These are phyloP conservation scores for Kodamaea leandrae DNA, from an alignment of 805 yeast species.

Conservation along the genomic window DNA sequence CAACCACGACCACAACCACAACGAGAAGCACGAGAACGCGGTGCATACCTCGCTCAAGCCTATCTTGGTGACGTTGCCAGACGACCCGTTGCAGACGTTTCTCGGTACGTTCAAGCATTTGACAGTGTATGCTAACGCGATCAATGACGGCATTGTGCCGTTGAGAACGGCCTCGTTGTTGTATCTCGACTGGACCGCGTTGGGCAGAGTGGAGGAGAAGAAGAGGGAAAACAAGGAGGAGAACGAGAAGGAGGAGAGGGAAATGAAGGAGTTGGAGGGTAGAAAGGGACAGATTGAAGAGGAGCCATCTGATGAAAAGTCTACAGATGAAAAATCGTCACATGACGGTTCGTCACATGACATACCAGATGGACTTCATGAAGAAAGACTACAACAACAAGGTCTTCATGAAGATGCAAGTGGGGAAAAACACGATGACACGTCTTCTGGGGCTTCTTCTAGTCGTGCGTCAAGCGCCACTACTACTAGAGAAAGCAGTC, in stretches of 20 bases:
- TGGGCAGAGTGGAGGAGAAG: slow-evolving; percentile 33
- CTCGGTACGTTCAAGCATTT: slow-evolving; percentile 30
- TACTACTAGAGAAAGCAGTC: too few relatives aligned
- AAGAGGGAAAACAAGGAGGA: slow-evolving; percentile 8
- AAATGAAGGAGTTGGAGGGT: neutral
- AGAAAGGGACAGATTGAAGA: neutral
- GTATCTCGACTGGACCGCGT: slow-evolving; percentile 42
- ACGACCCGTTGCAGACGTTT: slow-evolving; percentile 35
- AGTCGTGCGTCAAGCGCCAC: too few relatives aligned
- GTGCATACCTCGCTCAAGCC: slow-evolving; percentile 27
- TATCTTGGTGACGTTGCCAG: slow-evolving; percentile 39
- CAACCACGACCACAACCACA: slow-evolving; percentile 12
- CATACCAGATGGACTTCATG: too few relatives aligned
- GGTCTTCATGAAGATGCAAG: too few relatives aligned
- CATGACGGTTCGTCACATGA: too few relatives aligned
- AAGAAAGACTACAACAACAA: too few relatives aligned
- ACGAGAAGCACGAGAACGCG: neutral
- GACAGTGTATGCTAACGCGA: slow-evolving; percentile 43
- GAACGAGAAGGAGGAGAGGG: neutral
- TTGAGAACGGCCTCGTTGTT: slow-evolving; percentile 42
- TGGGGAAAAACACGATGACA: too few relatives aligned
- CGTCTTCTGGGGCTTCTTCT: too few relatives aligned
- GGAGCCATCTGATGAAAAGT: neutral
- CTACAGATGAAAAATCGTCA: neutral
- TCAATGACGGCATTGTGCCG: slow-evolving; percentile 47